phyloP scores from a whole-genome alignment of 2,329 filamentous ascomycete species.

The Verticillium nubilum region DNA sequence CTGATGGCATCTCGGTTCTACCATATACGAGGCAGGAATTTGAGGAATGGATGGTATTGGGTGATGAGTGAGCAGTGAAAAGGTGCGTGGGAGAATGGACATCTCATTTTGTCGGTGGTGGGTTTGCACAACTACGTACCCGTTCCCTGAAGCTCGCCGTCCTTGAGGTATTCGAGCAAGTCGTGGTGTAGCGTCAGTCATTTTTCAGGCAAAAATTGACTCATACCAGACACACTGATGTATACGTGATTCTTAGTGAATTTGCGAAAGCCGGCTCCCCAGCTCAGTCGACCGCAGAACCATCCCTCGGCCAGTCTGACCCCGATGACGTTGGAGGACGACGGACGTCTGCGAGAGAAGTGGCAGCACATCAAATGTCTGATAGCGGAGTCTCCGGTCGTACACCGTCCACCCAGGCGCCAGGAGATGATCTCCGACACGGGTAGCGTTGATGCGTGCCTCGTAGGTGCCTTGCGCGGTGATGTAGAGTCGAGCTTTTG shows the following conservation, averaged over 20 bases:
- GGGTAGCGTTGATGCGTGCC: constrained; percentile 38
- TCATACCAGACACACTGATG: too few species aligned
- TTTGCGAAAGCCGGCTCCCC: constrained; percentile 10
- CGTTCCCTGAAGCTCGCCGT: too few species aligned
- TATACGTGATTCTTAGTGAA: too few species aligned
- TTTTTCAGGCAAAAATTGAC: too few species aligned
- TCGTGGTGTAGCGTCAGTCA: too few species aligned
- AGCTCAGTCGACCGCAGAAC: constrained; percentile 27
- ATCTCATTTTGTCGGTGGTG: too few species aligned
- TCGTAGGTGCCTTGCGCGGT: constrained; percentile 40
- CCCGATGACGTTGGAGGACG: constrained; percentile 29
- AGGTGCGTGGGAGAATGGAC: too few species aligned
- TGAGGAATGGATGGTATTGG: background rate
- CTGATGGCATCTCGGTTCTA: background rate
- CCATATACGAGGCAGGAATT: background rate
- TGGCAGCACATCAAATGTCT: constrained; percentile 44
- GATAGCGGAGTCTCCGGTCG: constrained; percentile 40
- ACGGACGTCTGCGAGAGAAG: constrained; percentile 23
- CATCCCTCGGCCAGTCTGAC: constrained; percentile 40
- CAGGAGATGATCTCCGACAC: constrained; percentile 32
- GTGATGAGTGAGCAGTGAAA: too few species aligned
- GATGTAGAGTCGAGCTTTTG: constrained; percentile 37
- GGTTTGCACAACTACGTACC: too few species aligned
- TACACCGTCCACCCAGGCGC: constrained; percentile 50
- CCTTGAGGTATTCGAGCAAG: too few species aligned